phyloP scores from a whole-genome alignment of 2,329 filamentous ascomycete species.

The Penicillium decumbens region DNA sequence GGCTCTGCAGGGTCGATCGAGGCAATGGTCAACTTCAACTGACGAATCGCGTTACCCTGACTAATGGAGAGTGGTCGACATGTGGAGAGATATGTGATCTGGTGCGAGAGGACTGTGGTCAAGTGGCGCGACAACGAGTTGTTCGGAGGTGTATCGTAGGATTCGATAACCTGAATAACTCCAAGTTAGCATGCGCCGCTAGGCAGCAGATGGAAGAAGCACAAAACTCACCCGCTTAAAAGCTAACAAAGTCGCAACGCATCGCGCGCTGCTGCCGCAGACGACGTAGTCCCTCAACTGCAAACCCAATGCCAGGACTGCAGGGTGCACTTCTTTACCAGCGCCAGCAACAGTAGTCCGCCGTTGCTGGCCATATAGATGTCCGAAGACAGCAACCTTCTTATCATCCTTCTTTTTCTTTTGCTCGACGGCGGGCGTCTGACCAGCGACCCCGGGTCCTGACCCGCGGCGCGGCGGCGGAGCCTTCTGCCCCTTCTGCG shows the following conservation, averaged over 20 bases:
- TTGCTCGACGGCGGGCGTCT: constrained; percentile 38
- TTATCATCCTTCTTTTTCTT: constrained; percentile 60
- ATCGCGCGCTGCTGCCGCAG: constrained; percentile 80
- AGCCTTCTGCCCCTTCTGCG: constrained; percentile 32
- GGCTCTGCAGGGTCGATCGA: constrained; percentile 81
- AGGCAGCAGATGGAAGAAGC: neutral
- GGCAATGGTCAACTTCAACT: constrained; percentile 87
- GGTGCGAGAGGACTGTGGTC: constrained; percentile 84
- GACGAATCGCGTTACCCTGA: constrained; percentile 94
- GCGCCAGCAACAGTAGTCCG: constrained; percentile 59
- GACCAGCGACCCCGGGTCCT: constrained; percentile 29
- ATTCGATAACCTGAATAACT: constrained; percentile 68
- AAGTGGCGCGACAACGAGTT: constrained; percentile 86
- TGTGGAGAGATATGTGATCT: constrained; percentile 90
- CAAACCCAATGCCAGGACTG: constrained; percentile 77
- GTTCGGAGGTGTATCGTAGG: constrained; percentile 83
- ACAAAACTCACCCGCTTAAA: constrained; percentile 69
- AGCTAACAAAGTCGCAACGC: constrained; percentile 79
- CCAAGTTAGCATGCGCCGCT: constrained; percentile 10
- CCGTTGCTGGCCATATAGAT: constrained; percentile 72
- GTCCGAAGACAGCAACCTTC: constrained; percentile 71
- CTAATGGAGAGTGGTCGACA: constrained; percentile 94
- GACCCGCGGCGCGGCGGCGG: constrained; percentile 34
- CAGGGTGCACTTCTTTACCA: constrained; percentile 73
- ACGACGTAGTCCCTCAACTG: constrained; percentile 87